These are phyloP conservation scores for Diutina sp. DNA, from an alignment of 1,139 yeast genomes.

Conservation along the genomic window DNA sequence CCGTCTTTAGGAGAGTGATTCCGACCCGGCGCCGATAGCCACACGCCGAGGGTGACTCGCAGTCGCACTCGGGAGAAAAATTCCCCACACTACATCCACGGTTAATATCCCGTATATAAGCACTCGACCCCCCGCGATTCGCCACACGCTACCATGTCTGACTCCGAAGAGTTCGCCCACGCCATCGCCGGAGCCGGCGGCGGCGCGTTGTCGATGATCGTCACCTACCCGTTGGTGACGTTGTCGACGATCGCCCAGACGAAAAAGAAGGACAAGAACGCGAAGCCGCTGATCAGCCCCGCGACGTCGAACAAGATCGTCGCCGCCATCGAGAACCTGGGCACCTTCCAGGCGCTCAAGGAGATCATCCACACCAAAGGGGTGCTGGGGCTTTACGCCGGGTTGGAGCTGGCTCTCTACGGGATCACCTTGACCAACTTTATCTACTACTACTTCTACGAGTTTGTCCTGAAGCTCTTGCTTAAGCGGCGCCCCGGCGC, in stretches of 20 bases:
- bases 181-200: constrained; percentile 92
- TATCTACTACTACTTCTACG: constrained; percentile 84
- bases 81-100: constrained; percentile 2
- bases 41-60: neutral
- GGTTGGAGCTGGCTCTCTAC: constrained; percentile 75
- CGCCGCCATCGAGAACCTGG: constrained; percentile 10
- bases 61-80: neutral
- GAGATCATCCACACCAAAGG: constrained; percentile 52
- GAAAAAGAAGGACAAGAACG: constrained; percentile 22
- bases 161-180: constrained; percentile 52
- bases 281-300: constrained; percentile 8
- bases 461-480: constrained; percentile 47
- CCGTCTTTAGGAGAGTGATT: neutral
- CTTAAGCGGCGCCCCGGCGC: constrained; percentile 25
- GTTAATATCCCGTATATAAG: neutral
- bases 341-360: constrained; percentile 23
- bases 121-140: neutral
- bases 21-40: neutral
- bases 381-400: constrained; percentile 63
- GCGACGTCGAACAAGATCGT: constrained; percentile 11
- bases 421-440: constrained; percentile 83
- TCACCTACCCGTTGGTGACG: constrained; percentile 78
- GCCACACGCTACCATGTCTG: constrained; percentile 13
- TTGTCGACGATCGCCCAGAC: constrained; percentile 80
- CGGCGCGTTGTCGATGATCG: constrained; percentile 76